Percentiles rank a stretch among this genome's conserved stretches.
Evolutionary conservation across 768 basidiomycete species (phyloP).

Genomic region (Hortiboletus flavorubellus): DNA sequence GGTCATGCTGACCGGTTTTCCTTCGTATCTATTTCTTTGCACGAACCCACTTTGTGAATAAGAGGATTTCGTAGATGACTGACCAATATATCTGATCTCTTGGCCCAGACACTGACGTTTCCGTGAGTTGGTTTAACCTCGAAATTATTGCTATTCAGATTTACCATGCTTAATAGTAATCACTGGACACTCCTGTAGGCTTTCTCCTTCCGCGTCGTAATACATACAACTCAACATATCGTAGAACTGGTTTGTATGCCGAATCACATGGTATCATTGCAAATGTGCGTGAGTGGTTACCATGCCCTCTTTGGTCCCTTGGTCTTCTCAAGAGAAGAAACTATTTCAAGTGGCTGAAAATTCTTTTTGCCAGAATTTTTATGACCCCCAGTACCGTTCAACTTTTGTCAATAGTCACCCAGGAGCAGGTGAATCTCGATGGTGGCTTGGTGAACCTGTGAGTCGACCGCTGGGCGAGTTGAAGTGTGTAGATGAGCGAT

Average conservation of each 20-base stretch:
- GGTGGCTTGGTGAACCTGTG: slow-evolving; percentile 91
- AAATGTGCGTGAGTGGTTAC: slow-evolving; percentile 50
- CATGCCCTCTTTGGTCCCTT: neutral
- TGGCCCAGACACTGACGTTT: slow-evolving; percentile 72
- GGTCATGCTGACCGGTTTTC: neutral
- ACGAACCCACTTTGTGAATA: neutral
- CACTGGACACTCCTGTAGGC: slow-evolving; percentile 82
- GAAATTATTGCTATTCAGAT: neutral
- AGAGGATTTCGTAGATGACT: neutral
- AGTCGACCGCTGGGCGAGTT: slow-evolving; percentile 11
- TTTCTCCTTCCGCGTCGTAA: slow-evolving; percentile 16
- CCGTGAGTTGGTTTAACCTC: slow-evolving; percentile 51
- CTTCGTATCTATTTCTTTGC: neutral
- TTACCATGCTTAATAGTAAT: slow-evolving; percentile 46
- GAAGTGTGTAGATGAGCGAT: neutral
- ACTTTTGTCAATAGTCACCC: slow-evolving; percentile 67
- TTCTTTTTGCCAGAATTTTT: slow-evolving; percentile 63
- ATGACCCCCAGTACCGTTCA: slow-evolving; percentile 57
- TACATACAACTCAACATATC: neutral
- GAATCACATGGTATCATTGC: slow-evolving; percentile 88
- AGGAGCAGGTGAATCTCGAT: slow-evolving; percentile 56
- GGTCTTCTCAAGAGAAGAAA: neutral
- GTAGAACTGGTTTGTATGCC: slow-evolving; percentile 80
- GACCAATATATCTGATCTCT: slow-evolving; percentile 1
- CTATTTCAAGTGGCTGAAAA: neutral